Evolutionary conservation across 225 moss, liverwort and hornwort species (phyloP), one percentile per base, ranked within the genome.

Genomic region (Lunularia cruciata): DNA sequence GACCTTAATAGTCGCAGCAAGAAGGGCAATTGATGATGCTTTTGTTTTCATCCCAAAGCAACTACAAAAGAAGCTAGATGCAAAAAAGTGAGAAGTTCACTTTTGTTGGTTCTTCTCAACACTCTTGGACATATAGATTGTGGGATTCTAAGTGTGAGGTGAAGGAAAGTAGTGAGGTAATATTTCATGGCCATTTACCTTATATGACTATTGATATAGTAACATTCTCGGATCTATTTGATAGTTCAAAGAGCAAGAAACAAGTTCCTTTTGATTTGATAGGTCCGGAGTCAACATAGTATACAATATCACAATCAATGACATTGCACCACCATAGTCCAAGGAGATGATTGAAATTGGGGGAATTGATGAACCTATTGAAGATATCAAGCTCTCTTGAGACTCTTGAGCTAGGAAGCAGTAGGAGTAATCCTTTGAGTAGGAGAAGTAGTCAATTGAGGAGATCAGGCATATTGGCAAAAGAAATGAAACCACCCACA

Each of bases 51-150:
- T 65, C 27, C 49, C 63, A 8, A 63, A 52, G 34, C 27, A 61
- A n/a, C 34, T 25, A 32, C 60, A 43, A 1, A 46, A 22, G 22
- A 72, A 72, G 42, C 26, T 64, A 13, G 73, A 73, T 53, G 20
- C 31, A 4, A 73, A 73, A 25, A n/a, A 63, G 61, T 30, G 20
- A 15, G 5, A 72, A 63, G 27, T 28, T 7, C n/a, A n/a, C 61
- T 22, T 47, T 72, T 25, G 28, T 63, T 2, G 73, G 49, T 8
- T 64, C 63, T 36, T 31, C 19, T 33, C 36, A 73, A 49, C 47
- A 48, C 19, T 33, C 22, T 25, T 52, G 63, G 27, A 49, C 40
- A 18, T 72, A 72, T 33, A 6, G 60, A 6, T 47, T 72, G 11
- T 72, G 46, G 39, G 63, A 72, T 34, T 16, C 38, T 4, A 3